Conservation (phyloP, 495 filamentous ascomycete species). For the Collariella sp. region DNA sequence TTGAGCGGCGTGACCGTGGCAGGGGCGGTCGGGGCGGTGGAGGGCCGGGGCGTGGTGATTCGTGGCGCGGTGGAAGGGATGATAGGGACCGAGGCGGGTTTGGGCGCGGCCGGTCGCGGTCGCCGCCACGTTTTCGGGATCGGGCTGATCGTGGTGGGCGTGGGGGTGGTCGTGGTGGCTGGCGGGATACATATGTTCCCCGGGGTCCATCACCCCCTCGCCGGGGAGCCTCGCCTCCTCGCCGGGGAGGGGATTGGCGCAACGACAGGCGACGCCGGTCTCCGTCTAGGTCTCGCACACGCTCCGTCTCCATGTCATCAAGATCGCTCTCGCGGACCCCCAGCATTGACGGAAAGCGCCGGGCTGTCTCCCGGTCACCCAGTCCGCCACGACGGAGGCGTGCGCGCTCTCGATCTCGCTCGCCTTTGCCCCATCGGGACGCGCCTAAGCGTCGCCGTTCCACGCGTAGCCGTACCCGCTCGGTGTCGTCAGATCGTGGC, state of each 20-base stretch:
- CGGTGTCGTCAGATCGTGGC: conserved; percentile 26
- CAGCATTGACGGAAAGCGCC: conserved; percentile 24
- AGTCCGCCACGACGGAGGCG: conserved; percentile 31
- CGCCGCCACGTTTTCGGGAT: conserved; percentile 48
- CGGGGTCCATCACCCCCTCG: conserved; percentile 18
- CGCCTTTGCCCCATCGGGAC: conserved; percentile 31
- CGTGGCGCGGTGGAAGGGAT: conserved; percentile 29
- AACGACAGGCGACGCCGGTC: conserved; percentile 29
- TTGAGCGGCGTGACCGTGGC: conserved; percentile 52
- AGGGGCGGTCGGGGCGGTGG: conserved; percentile 47
- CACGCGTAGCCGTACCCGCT: conserved; percentile 22
- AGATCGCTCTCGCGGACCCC: conserved; percentile 30
- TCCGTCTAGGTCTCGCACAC: conserved; percentile 24
- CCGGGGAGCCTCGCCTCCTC: too few relatives aligned
- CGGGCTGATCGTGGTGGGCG: conserved; percentile 17
- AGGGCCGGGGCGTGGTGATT: conserved; percentile 32
- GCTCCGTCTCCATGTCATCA: conserved; percentile 22
- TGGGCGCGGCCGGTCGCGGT: conserved; percentile 48
- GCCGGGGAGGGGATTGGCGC: conserved; percentile 20
- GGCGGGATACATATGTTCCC: conserved; percentile 28
- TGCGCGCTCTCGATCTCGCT: conserved; percentile 33
- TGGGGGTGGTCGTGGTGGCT: conserved; percentile 12
- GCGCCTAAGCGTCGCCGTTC: conserved; percentile 38
- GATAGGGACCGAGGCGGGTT: conserved; percentile 30
- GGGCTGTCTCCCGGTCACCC: conserved; percentile 28